Base-by-base conservation (phyloP, 1,139 yeast genomes). In the Kazachstania sp. region DNA sequence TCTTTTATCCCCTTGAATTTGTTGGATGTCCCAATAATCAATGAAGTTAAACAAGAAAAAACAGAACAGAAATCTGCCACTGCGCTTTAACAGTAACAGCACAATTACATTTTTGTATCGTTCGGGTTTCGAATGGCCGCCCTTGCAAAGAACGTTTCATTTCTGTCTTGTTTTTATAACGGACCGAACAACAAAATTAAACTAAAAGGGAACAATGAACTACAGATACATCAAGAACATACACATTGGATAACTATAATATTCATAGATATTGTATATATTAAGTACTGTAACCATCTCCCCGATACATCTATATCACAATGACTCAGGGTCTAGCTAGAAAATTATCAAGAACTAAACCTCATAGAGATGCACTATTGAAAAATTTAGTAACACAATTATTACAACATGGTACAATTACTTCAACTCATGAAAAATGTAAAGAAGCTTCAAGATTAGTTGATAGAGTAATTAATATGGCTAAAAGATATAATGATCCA, bases 361-460 rank as follows among this genome's bases (percentile, higher is more conserved):
- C 79, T 49, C 79, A 80, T 57, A 70, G 79, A 51, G 72, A 71
- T 45, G 75, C 79, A 26, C 64, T 81, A 48, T 63, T 82, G 57
- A 72, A 80, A 54, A 83, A 81, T 60, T 66, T 83, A 57, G 84
- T 79, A 29, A 73, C 85, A 4, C 79, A 83, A n/a, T 65, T 83
- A 42, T 70, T 83, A 39, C 79, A 80, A 61, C 78, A 82, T 57
- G 90, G 83, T 55, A 73, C 83, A 16, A 77, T 83, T 49, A 73
- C 78, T 9, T 82, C 90, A 1, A 83, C 92, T 2, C 77, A 77
- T 54, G 83, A 85, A 37, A 82, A 82, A 63, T 87, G 88, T 44
- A 80, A 79, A 62, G 80, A 79, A 54, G 75, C 86, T 0, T 81
- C 78, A 49, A 68, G 73, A 15, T 65, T 72, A 29, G 75, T 79